Conservation (phyloP, 2,329 filamentous ascomycete species). For the Colletotrichum agaves region DNA sequence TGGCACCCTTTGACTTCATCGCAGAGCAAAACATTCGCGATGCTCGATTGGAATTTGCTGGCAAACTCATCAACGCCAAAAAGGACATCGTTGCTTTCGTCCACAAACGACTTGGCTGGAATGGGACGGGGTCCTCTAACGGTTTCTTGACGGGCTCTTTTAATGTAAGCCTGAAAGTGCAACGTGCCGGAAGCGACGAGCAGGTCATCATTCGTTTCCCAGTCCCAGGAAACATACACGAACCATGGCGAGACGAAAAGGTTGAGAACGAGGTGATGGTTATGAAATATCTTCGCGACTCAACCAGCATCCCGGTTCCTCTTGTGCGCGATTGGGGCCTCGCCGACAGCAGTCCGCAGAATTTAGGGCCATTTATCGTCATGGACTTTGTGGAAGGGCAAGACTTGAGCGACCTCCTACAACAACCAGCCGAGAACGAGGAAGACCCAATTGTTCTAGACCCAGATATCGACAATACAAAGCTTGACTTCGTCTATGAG, state of each 20-base stretch:
- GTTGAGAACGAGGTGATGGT: constrained; percentile 44
- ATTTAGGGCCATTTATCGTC: constrained; percentile 48
- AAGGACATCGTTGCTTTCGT: constrained; percentile 36
- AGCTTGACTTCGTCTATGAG: constrained; percentile 40
- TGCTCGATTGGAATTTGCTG: background rate
- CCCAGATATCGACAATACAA: constrained; percentile 38
- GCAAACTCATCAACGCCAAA: background rate
- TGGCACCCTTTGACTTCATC: background rate
- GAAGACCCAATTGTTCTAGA: constrained; percentile 37
- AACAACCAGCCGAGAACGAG: constrained; percentile 43
- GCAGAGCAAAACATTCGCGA: background rate
- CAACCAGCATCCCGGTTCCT: constrained; percentile 47
- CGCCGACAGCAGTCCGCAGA: constrained; percentile 43
- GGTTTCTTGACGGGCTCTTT: constrained; percentile 46
- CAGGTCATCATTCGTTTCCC: constrained; percentile 44
- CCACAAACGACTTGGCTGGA: constrained; percentile 35
- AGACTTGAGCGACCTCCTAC: constrained; percentile 40
- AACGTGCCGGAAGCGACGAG: constrained; percentile 38
- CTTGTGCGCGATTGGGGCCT: constrained; percentile 43
- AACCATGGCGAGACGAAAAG: constrained; percentile 45
- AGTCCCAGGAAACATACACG: constrained; percentile 41
- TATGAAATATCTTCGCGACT: constrained; percentile 44
- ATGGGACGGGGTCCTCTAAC: constrained; percentile 37
- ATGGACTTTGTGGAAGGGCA: constrained; percentile 46
- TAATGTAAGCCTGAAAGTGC: constrained; percentile 44